Evolutionary conservation across 2,329 filamentous ascomycete species (phyloP), one percentile per base, ranked within the genome.

Genomic region (Talaromyces sp.): DNA sequence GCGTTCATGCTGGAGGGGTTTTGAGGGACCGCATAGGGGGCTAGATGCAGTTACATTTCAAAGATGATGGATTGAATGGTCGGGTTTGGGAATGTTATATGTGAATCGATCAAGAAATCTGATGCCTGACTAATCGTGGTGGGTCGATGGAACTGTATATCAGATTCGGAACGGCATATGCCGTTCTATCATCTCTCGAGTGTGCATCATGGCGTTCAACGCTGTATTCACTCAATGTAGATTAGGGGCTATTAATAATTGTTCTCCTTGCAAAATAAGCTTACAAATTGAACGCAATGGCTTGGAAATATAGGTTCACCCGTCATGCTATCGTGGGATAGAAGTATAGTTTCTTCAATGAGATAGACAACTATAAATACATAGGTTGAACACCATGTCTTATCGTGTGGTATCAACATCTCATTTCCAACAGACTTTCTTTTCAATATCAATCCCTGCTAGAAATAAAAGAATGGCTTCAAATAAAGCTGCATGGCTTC

Each of bases 401-500:
- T 13, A 36, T 11, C 9, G 19, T 37, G 17, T 50, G 33, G 45
- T 9, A 36, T 10, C 2, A 37, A 36, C 17, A 5, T 5, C 15
- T 9, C 17, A 19, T 17, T 21, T 10, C 19, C n/a, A 41, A 19
- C 39, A 7, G 33, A 35, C 33, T 21, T 51, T 36, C 5, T 15
- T 22, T 19, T 13, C 22, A 36, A 37, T 31, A 36, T 52, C 7
- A 25, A 13, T n/a, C 6, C 6, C 4, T 22, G 25, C 3, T 8
- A 40, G 21, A 53, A 9, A 25, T 25, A 2, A 22, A 7, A 7
- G 19, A 51, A 48, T 53, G 48, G 25, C 57, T 33, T 41, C 45
- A 19, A 63, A 62, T 53, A 37, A 62, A 39, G 61, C 61, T 13
- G 61, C 61, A 48, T 63, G 61, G 61, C 48, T 63, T 9, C 33